These are phyloP conservation scores for Pontederia paniculata DNA, from an alignment of 176 grass and related monocot genomes.

Conservation along the genomic window DNA sequence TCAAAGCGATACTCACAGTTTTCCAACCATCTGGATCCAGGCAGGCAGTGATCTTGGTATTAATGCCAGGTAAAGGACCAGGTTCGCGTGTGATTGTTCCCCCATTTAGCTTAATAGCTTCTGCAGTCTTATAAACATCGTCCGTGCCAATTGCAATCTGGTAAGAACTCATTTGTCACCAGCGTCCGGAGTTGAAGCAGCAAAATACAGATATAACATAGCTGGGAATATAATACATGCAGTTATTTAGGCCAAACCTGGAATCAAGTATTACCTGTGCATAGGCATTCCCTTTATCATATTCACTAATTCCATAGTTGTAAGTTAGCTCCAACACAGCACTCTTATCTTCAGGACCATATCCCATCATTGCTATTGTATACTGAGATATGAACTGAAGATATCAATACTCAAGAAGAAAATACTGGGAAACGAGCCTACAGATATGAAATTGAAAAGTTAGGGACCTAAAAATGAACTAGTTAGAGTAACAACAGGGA, in stretches of 20 bases:
- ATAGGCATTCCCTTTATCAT: constrained; percentile 89
- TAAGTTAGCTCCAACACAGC: constrained; percentile 86
- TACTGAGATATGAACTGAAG: constrained; percentile 29
- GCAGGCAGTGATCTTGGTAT: constrained; percentile 88
- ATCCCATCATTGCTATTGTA: constrained; percentile 95
- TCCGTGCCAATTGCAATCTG: constrained; percentile 95
- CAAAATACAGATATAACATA: no score
- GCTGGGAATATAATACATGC: no score
- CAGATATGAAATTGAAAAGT: no score
- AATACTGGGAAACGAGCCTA: no score
- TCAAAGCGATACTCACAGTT: constrained; percentile 46
- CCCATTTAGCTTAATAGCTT: constrained; percentile 56
- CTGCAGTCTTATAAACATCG: constrained; percentile 95
- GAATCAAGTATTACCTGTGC: constrained; percentile 52
- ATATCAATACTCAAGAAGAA: background rate
- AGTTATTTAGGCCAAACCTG: no score
- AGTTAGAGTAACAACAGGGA: no score
- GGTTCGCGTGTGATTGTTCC: constrained; percentile 79
- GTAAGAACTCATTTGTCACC: no score
- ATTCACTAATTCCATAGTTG: constrained; percentile 82
- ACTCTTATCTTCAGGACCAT: constrained; percentile 96
- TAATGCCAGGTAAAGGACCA: constrained; percentile 88
- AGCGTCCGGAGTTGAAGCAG: no score
- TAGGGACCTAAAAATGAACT: no score
- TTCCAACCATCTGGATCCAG: constrained; percentile 96